phyloP scores from a whole-genome alignment of 2,329 filamentous ascomycete genomes.

The Fusarium devonianum region DNA sequence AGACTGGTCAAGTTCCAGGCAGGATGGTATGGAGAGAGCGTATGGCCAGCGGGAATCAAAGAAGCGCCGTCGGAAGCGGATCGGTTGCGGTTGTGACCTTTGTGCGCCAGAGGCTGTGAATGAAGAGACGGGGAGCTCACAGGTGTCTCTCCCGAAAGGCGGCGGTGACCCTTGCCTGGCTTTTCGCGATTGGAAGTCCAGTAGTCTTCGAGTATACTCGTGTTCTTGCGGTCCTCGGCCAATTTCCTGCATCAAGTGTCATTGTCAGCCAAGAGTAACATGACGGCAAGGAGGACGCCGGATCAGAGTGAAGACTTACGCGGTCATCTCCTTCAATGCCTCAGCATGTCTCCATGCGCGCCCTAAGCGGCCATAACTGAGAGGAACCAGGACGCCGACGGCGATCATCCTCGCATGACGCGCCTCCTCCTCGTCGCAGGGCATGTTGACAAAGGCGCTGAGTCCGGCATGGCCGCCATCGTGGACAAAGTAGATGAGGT shows the following conservation, averaged over 20 bases:
- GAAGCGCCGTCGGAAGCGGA: slow-evolving; percentile 69
- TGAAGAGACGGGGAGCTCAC: slow-evolving; percentile 58
- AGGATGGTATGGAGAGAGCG: slow-evolving; percentile 80
- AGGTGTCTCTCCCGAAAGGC: slow-evolving; percentile 54
- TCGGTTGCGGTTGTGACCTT: slow-evolving; percentile 61
- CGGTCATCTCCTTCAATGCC: slow-evolving; percentile 75
- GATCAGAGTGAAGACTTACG: slow-evolving; percentile 54
- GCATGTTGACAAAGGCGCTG: slow-evolving; percentile 88
- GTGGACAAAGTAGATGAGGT: slow-evolving; percentile 94
- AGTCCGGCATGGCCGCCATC: slow-evolving; percentile 80
- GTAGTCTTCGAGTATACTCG: slow-evolving; percentile 74
- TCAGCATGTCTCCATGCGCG: slow-evolving; percentile 89
- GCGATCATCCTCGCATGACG: slow-evolving; percentile 93
- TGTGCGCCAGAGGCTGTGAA: slow-evolving; percentile 45
- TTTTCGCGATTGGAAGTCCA: slow-evolving; percentile 68
- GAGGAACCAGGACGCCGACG: slow-evolving; percentile 85
- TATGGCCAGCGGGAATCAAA: slow-evolving; percentile 66
- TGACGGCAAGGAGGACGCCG: neutral
- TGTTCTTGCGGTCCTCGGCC: slow-evolving; percentile 69
- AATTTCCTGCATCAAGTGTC: slow-evolving; percentile 56
- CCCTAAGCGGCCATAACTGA: slow-evolving; percentile 85
- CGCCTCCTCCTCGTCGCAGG: slow-evolving; percentile 76
- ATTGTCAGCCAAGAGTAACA: slow-evolving; percentile 33
- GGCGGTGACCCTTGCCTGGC: slow-evolving; percentile 45
- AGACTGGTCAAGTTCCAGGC: slow-evolving; percentile 82